Base-by-base conservation (phyloP, 176 grass and related monocot genomes). In the Zoysia pacifica region DNA sequence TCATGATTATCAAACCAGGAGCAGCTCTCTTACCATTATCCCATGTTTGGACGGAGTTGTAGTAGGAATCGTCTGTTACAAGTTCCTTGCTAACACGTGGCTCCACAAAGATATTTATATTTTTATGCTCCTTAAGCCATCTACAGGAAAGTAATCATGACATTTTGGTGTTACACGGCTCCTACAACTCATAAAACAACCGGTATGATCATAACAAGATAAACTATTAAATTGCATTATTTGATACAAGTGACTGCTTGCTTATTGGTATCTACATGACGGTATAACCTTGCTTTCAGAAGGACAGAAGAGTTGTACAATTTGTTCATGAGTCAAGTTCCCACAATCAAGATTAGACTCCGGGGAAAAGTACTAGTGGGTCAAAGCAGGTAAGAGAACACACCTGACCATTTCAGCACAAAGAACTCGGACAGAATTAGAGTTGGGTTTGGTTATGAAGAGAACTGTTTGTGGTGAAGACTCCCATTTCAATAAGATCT, bases 401-500 rank as follows among this genome's bases (percentile, higher is more conserved):
- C 79, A 99, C 97, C 97, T 95, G 88, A 95, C 82, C 85, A 99
- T 95, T 89, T 99, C 97, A 80, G 86, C 80, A 87, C 86, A 96
- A 61, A 95, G 90, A 56, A 86, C 52, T 69, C 35, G 86, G 43
- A 96, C 97, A 43, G 88, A 85, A 41, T 74, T 93, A 55, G 97
- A 99, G 72, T 96, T 99, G 44, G 97, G 93, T 88, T 99, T 99
- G 63, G 90, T 93, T 52, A 99, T 86, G 72, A 99, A 91, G 82
- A 99, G 82, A 46, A 99, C 93, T 58, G 88, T 99, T 80, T 96
- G 90, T 48, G 97, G 88, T 52, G 70, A 60, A 8, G 97, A 93
- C 86, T 96, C 97, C 97, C 97, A 99, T 89, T 96, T 96, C 83
- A 99, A 76, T 39, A 99, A 96, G 80, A 99, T 99, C 97, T 99